phyloP scores from a whole-genome alignment of 495 filamentous ascomycete species.

The Penicillium subrubescens region DNA sequence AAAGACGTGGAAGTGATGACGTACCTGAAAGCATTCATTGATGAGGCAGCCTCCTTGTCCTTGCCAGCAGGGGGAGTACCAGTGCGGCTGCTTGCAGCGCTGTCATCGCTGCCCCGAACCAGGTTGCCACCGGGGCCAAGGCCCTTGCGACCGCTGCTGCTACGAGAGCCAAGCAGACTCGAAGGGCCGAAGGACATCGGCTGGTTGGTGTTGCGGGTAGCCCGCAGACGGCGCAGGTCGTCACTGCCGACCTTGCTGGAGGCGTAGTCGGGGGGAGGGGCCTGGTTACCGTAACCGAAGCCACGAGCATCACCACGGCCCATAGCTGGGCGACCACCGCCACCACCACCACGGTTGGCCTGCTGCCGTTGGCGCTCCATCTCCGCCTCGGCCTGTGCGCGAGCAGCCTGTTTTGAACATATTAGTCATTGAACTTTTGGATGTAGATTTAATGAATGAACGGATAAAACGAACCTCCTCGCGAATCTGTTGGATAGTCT shows the following conservation, averaged over 20 bases:
- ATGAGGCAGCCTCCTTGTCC: constrained; percentile 65
- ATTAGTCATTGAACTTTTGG: constrained; percentile 18
- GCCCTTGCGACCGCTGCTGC: constrained; percentile 79
- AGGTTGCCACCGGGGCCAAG: constrained; percentile 71
- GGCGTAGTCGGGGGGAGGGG: constrained; percentile 67
- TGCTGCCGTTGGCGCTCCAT: constrained; percentile 50
- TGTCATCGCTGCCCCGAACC: constrained; percentile 74
- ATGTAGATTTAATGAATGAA: not conserved
- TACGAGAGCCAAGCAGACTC: constrained; percentile 77
- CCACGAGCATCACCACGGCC: constrained; percentile 87
- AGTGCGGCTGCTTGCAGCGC: constrained; percentile 79
- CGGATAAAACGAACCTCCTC: constrained; percentile 63
- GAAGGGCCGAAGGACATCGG: constrained; percentile 67
- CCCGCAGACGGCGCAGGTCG: constrained; percentile 79
- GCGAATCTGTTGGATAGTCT: constrained; percentile 90
- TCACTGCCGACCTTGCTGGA: constrained; percentile 84
- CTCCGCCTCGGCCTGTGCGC: constrained; percentile 67
- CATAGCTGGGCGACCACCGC: constrained; percentile 58
- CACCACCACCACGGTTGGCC: constrained; percentile 51
- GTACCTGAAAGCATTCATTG: constrained; percentile 89
- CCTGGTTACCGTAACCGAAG: constrained; percentile 65
- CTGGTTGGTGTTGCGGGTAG: constrained; percentile 63
- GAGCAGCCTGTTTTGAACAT: constrained; percentile 58
- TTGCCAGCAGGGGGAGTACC: constrained; percentile 76
- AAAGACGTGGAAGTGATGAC: constrained; percentile 7